Evolutionary conservation across 306 rosid species (phyloP).

Genomic region (Fagus crenata): DNA sequence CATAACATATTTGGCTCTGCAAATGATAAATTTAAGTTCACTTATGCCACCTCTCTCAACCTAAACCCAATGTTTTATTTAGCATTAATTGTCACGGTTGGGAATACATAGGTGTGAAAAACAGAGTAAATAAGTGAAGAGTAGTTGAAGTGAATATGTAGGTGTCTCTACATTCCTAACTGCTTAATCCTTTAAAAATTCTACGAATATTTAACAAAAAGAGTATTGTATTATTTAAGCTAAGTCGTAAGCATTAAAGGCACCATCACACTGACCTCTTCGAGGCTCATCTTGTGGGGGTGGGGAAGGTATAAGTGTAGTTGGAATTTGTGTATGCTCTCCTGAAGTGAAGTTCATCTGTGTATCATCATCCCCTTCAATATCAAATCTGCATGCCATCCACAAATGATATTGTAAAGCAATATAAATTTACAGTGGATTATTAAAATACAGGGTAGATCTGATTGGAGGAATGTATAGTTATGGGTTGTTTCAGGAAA

Average conservation of each 20-base stretch:
- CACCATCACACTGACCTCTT: slow-evolving; percentile 40
- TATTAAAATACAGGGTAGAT: slow-evolving; percentile 4
- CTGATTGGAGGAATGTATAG: not conserved
- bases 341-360: slow-evolving; percentile 46
- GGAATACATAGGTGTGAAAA: slow-evolving; percentile 9
- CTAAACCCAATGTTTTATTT: not conserved
- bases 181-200: not conserved
- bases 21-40: slow-evolving; percentile 1
- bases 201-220: not conserved
- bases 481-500: not conserved
- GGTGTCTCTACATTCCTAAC: not conserved
- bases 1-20: slow-evolving; percentile 6
- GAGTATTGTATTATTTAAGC: not conserved
- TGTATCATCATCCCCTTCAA: slow-evolving; percentile 62
- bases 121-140: not conserved
- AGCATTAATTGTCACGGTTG: not conserved
- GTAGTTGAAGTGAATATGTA: slow-evolving; percentile 20
- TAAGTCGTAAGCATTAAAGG: not conserved
- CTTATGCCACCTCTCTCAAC: not conserved
- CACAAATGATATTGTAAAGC: slow-evolving; percentile 1
- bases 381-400: slow-evolving; percentile 63
- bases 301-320: slow-evolving; percentile 50
- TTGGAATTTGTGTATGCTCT: slow-evolving; percentile 45
- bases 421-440: slow-evolving; percentile 4
- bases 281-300: slow-evolving; percentile 45